Evolutionary conservation across 768 basidiomycete genomes (phyloP).

Genomic region (Leccinum subgranulosum): DNA sequence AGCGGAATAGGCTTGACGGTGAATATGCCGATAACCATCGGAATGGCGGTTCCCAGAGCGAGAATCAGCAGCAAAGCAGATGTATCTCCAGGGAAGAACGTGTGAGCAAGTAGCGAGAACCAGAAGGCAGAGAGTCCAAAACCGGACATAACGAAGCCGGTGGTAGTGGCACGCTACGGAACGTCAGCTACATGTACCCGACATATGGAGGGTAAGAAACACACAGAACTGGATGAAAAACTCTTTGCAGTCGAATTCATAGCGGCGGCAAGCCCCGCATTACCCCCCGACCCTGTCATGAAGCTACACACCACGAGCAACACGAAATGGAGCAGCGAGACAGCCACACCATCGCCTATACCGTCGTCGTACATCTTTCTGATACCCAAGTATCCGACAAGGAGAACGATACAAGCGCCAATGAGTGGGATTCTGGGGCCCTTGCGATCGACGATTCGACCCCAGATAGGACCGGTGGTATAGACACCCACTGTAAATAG

Average conservation of each 20-base stretch:
- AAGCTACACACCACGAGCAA: constrained; percentile 61
- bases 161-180: constrained; percentile 66
- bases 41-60: constrained; percentile 71
- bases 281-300: constrained; percentile 76
- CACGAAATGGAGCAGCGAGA: constrained; percentile 43
- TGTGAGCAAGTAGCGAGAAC: constrained; percentile 74
- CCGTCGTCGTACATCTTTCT: constrained; percentile 61
- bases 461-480: constrained; percentile 72
- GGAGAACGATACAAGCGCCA: constrained; percentile 54
- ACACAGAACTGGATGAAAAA: constrained; percentile 67
- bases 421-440: constrained; percentile 71
- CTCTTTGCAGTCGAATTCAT: constrained; percentile 83
- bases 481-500: constrained; percentile 65
- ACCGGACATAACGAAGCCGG: constrained; percentile 78
- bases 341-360: constrained; percentile 33
- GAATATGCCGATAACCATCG: constrained; percentile 78
- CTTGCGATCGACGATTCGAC: constrained; percentile 67
- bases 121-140: constrained; percentile 91
- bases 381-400: constrained; percentile 76
- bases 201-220: constrained; percentile 22
- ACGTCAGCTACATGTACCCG: neutral
- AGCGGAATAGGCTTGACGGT: constrained; percentile 69
- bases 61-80: constrained; percentile 75
- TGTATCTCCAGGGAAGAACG: constrained; percentile 73
- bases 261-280: constrained; percentile 63